Base-by-base conservation (phyloP, 148 eudicot genomes). In the Amaranthus hypochondriacus region DNA sequence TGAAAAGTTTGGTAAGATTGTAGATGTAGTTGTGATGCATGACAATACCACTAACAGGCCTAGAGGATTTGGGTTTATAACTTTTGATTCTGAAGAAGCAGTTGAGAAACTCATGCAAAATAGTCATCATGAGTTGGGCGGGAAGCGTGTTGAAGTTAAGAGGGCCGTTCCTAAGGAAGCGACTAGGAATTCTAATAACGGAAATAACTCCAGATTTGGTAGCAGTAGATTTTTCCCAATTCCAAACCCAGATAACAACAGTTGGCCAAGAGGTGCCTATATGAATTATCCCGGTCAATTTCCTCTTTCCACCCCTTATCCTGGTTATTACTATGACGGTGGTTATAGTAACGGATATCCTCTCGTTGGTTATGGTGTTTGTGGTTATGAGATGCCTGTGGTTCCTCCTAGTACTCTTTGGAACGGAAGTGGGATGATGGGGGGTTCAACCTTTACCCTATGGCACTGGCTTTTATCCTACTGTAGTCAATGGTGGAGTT, bases 31-130 rank as follows among this genome's bases (percentile, higher is more conserved):
- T 55, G 89, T 93, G 72, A 90, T 93, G 96, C 87, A 88, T 70
- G 98, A 93, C 79, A 85, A 81, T 51, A 48, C 73, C 73, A 89
- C 92, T 56, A 87, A 84, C 64, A 86, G 92, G 81, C 91, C 96
- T 56, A 85, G 98, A 66, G 98, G 98, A 2, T 93, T 93, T 75
- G 98, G 98, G 15, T 93, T 93, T 73, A 88, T 93, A 58, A 89
- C 96, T 58, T 93, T 89, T 59, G 96, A 93, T 6, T 90, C 92
- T 0, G 96, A 93, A 76, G 92, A 90, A 6, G 83, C 85, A 3
- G 98, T 89, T 48, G 92, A 89, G 59, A 78, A 82, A 14, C 87
- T 90, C 73, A 69, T 88, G 79, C 74, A 83, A 76, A 82, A 78
- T 60, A 81, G 76, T 81, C 89, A 83, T 57, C 39, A 28, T 57